Percentiles rank a stretch among this genome's conserved stretches.
Evolutionary conservation across 192 early-diverging fungal species (phyloP).

Genomic region (Podila epicladia): DNA sequence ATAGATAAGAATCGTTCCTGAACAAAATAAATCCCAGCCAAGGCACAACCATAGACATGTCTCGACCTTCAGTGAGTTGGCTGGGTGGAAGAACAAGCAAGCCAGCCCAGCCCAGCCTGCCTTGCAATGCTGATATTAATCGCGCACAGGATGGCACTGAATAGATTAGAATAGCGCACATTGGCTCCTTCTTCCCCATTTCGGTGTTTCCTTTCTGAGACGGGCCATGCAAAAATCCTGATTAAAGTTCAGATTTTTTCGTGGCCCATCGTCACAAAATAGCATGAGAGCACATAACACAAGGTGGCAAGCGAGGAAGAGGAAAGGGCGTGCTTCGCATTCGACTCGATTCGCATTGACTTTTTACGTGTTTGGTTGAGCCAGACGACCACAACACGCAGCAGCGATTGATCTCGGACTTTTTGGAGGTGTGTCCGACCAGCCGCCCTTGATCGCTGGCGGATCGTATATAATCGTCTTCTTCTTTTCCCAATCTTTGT

Average conservation of each 20-base stretch:
- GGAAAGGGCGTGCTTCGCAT: neutral
- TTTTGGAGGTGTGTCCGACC: neutral
- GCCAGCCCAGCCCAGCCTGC: no score
- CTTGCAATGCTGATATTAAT: no score
- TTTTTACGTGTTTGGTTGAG: neutral
- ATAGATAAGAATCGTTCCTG: no score
- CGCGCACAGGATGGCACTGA: no score
- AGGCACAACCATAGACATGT: no score
- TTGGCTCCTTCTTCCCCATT: neutral
- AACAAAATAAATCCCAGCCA: no score
- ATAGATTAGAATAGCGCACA: no score
- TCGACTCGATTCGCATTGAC: no score
- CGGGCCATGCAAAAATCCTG: constrained; percentile 6
- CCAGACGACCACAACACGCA: no score
- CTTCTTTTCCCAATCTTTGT: neutral
- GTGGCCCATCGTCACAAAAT: constrained; percentile 8
- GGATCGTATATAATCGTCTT: neutral
- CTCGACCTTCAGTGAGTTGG: no score
- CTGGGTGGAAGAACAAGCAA: no score
- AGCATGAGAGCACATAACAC: neutral
- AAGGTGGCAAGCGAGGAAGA: neutral
- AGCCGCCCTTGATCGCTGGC: neutral
- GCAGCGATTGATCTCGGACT: neutral
- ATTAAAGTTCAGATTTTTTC: constrained; percentile 5
- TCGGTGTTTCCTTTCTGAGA: constrained; percentile 6